phyloP scores from a whole-genome alignment of 441 rosid species.

The Eutrema salsugineum region DNA sequence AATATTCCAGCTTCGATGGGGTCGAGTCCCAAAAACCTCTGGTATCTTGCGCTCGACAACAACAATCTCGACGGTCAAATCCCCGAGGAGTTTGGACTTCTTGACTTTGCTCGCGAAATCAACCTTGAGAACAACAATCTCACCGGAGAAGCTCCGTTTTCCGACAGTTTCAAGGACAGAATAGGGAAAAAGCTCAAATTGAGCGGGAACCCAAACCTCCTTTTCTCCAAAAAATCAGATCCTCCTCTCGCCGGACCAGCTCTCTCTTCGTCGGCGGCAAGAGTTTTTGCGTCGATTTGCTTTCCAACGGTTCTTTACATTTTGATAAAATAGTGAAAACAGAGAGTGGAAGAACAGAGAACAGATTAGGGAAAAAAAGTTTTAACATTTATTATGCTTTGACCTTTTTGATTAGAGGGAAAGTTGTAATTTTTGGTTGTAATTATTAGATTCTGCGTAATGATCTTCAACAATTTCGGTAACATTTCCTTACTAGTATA shows the following conservation, averaged over 20 bases:
- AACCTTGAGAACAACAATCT: constrained; percentile 67
- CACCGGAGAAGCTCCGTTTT: constrained; percentile 50
- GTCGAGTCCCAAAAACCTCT: constrained; percentile 33
- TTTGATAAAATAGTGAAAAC: constrained; percentile 4
- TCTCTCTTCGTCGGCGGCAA: constrained; percentile 8
- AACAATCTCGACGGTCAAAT: constrained; percentile 54
- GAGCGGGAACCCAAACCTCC: constrained; percentile 42
- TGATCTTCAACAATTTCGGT: not conserved
- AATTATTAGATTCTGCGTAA: not conserved
- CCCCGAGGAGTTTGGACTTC: constrained; percentile 43
- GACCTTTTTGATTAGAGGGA: not conserved
- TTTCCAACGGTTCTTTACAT: not conserved
- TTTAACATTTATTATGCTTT: not conserved
- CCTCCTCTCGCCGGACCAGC: constrained; percentile 9
- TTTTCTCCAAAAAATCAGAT: not conserved
- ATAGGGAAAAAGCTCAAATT: constrained; percentile 48
- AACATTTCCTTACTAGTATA: not conserved
- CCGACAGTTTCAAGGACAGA: constrained; percentile 40
- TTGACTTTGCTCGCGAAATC: constrained; percentile 44
- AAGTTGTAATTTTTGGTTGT: constrained; percentile 7
- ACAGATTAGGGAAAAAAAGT: not conserved
- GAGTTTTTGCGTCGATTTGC: not conserved
- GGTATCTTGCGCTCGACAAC: constrained; percentile 52
- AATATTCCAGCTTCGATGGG: constrained; percentile 58
- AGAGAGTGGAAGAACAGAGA: not conserved